A percentile compares a stretch with the other conserved stretches of the same genome.
Conservation (phyloP, 2,329 filamentous ascomycete species). For the Fusarium sp. region DNA sequence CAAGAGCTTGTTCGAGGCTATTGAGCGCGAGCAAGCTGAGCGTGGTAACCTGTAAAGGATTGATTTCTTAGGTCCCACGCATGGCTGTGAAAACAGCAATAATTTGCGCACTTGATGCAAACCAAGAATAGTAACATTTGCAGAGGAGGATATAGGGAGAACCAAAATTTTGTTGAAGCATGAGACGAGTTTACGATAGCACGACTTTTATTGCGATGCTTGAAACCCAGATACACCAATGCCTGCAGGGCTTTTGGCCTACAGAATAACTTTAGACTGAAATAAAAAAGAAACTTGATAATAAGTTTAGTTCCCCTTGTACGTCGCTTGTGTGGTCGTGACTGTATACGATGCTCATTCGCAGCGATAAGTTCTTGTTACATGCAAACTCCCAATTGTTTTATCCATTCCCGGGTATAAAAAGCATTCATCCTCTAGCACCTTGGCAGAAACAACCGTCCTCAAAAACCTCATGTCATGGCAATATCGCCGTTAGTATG, state of each 20-base stretch:
- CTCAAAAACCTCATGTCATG: conserved; percentile 45
- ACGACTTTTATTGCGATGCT: conserved; percentile 20
- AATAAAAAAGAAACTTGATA: conserved; percentile 16
- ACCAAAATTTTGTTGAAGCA: conserved; percentile 22
- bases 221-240: conserved; percentile 20
- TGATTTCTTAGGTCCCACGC: not conserved
- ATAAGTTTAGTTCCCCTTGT: conserved; percentile 14
- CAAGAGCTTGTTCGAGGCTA: conserved; percentile 93
- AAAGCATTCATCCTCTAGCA: not conserved
- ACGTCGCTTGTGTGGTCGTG: conserved; percentile 23
- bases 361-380: conserved; percentile 16
- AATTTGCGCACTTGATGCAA: not conserved
- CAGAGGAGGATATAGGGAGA: conserved; percentile 6
- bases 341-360: conserved; percentile 14
- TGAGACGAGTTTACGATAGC: conserved; percentile 23
- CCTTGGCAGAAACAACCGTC: not conserved
- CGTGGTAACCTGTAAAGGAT: conserved; percentile 78
- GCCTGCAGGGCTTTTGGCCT: conserved; percentile 6
- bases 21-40: conserved; percentile 90
- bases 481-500: conserved; percentile 59
- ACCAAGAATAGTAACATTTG: conserved; percentile 1
- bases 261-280: conserved; percentile 11
- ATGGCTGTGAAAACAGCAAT: not conserved
- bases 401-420: conserved; percentile 35
- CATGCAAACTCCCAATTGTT: conserved; percentile 24